Evolutionary conservation across 208 protist species (phyloP).

Genomic region (Crithidia brevicula): DNA sequence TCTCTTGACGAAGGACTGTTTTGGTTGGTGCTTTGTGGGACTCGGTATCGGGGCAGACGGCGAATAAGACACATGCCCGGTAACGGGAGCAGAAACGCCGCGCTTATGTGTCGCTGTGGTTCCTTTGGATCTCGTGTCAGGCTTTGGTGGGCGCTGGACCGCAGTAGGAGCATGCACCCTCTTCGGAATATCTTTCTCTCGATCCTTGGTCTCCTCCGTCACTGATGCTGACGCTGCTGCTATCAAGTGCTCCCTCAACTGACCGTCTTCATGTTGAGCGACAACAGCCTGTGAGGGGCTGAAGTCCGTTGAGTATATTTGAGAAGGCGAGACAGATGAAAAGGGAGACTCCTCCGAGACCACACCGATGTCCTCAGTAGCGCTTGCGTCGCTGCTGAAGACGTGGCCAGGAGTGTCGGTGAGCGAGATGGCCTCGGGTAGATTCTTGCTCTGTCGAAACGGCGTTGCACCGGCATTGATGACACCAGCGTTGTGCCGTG

Average conservation of each 20-base stretch:
- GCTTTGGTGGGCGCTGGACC: too few relatives aligned
- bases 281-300: too few relatives aligned
- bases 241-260: too few relatives aligned
- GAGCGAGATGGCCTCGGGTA: slow-evolving; percentile 38
- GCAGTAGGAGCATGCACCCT: too few relatives aligned
- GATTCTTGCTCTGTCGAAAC: slow-evolving; percentile 7
- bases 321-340: not conserved
- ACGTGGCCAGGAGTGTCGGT: slow-evolving; percentile 5
- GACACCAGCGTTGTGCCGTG: not conserved
- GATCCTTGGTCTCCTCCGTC: too few relatives aligned
- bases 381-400: slow-evolving; percentile 12
- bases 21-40: not conserved
- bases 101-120: too few relatives aligned
- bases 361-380: not conserved
- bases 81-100: too few relatives aligned
- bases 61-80: too few relatives aligned
- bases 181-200: too few relatives aligned
- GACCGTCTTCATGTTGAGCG: too few relatives aligned
- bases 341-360: not conserved
- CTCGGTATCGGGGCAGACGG: not conserved
- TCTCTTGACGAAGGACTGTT: not conserved
- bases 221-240: too few relatives aligned
- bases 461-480: not conserved
- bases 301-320: not conserved
- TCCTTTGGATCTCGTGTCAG: too few relatives aligned